Percentiles rank a stretch among this genome's conserved stretches.
These are phyloP conservation scores for Verticillium tricorpus DNA, from an alignment of 2,329 filamentous ascomycete genomes.

Conservation along the genomic window DNA sequence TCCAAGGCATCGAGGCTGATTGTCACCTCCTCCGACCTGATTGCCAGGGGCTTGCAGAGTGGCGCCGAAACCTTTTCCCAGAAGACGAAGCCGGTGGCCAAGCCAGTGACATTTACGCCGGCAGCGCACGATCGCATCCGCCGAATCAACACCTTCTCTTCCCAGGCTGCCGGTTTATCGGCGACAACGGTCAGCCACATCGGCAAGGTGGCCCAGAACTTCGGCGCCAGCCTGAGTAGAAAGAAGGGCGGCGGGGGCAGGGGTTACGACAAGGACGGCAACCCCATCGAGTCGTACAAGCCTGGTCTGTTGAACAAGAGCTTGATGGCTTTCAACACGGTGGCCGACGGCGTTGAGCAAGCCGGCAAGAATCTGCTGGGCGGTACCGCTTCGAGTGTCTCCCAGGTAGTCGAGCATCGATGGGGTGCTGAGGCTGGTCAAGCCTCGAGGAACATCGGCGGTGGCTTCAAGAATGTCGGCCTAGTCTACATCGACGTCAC, in stretches of 20 bases:
- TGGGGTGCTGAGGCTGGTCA: slow-evolving; percentile 84
- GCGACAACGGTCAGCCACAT: slow-evolving; percentile 85
- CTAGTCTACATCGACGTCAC: slow-evolving; percentile 96
- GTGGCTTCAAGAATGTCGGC: slow-evolving; percentile 92
- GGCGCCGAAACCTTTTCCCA: slow-evolving; percentile 78
- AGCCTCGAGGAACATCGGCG: slow-evolving; percentile 69
- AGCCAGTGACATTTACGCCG: slow-evolving; percentile 84
- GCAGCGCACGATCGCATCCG: slow-evolving; percentile 80
- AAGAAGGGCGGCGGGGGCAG: slow-evolving; percentile 49
- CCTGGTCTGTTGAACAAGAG: slow-evolving; percentile 92
- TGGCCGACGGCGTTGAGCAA: slow-evolving; percentile 90
- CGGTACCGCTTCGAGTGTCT: slow-evolving; percentile 72
- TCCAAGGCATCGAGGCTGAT: slow-evolving; percentile 86
- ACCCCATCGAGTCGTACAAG: slow-evolving; percentile 64
- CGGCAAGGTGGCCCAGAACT: slow-evolving; percentile 78
- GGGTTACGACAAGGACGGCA: slow-evolving; percentile 67
- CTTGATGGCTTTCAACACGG: slow-evolving; percentile 91
- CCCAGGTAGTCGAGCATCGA: slow-evolving; percentile 79
- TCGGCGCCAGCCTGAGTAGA: slow-evolving; percentile 68
- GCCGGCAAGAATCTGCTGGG: slow-evolving; percentile 74
- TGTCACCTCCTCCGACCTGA: slow-evolving; percentile 76
- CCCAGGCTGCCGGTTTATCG: slow-evolving; percentile 72
- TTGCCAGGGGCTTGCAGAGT: slow-evolving; percentile 71
- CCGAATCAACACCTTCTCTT: slow-evolving; percentile 83
- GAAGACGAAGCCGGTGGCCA: slow-evolving; percentile 70